Percentiles rank a stretch among this genome's conserved stretches.
These are phyloP conservation scores for Lachancea quebecensis DNA, from an alignment of 805 yeast genomes.

Conservation along the genomic window DNA sequence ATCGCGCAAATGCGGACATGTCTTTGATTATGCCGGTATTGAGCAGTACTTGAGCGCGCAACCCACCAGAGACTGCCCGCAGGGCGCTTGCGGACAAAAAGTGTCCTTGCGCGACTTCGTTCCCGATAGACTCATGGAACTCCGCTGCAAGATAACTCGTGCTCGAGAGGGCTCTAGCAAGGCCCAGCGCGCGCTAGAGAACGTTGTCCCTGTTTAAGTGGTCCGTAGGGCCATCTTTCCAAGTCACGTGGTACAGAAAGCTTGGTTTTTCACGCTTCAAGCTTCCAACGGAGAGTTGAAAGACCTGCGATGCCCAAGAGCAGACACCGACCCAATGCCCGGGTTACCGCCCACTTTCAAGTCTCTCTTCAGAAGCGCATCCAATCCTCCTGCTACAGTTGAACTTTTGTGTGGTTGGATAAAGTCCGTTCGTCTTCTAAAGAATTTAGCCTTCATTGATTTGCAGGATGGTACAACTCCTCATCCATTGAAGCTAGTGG, in stretches of 20 bases:
- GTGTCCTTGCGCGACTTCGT: conserved; percentile 34
- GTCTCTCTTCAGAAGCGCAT: conserved; percentile 1
- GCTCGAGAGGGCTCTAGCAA: conserved; percentile 3
- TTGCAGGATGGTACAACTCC: conserved; percentile 69
- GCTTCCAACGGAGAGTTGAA: too few species aligned
- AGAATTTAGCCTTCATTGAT: conserved; percentile 74
- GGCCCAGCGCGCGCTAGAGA: background rate
- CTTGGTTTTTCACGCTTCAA: too few species aligned
- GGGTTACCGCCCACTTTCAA: conserved; percentile 5
- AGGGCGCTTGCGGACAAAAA: conserved; percentile 43
- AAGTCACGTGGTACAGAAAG: background rate
- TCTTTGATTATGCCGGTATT: conserved; percentile 48
- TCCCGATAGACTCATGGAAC: conserved; percentile 47
- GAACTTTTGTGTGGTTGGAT: conserved; percentile 62
- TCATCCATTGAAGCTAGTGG: conserved; percentile 48
- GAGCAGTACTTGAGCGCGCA: conserved; percentile 26
- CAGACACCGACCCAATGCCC: background rate
- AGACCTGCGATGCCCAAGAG: too few species aligned
- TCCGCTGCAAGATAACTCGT: conserved; percentile 40
- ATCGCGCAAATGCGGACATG: conserved; percentile 54
- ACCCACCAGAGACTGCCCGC: conserved; percentile 45
- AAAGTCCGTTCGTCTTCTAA: conserved; percentile 61
- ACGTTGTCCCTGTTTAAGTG: background rate
- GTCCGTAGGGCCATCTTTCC: background rate
- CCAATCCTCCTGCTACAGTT: conserved; percentile 4